These are phyloP conservation scores for Thalassia testudinum DNA, from an alignment of 116 monocot species.

Conservation along the genomic window DNA sequence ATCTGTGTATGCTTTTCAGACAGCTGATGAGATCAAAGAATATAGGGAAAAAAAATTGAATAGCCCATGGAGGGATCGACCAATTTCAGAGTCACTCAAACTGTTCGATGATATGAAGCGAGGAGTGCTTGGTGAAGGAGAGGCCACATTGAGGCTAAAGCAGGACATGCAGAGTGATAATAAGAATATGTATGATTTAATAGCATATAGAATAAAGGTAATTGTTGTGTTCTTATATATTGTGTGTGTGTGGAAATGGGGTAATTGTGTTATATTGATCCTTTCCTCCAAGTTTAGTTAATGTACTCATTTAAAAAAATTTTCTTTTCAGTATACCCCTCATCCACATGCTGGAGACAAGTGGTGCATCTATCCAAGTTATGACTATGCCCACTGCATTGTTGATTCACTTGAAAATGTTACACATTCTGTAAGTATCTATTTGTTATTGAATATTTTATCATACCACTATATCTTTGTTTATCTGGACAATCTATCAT, in stretches of 20 bases:
- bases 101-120: conserved; percentile 87
- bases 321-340: conserved; percentile 56
- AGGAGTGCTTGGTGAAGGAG: conserved; percentile 84
- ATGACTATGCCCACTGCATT: conserved; percentile 95
- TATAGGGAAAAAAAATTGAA: conserved; percentile 88
- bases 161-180: conserved; percentile 99
- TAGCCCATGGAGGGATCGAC: conserved; percentile 97
- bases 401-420: conserved; percentile 99
- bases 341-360: conserved; percentile 99
- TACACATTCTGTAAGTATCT: conserved; percentile 80
- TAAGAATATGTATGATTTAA: conserved; percentile 96
- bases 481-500: too few relatives aligned
- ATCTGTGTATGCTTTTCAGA: too few relatives aligned
- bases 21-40: conserved; percentile 77
- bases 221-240: not conserved
- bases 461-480: too few relatives aligned
- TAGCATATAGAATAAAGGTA: conserved; percentile 96
- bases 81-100: conserved; percentile 70
- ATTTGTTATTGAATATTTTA: not conserved
- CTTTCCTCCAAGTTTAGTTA: too few relatives aligned
- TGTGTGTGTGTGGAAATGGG: not conserved
- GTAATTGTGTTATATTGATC: conserved; percentile 1
- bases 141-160: conserved; percentile 86
- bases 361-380: conserved; percentile 97
- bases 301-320: too few relatives aligned